Percentiles rank a stretch among this genome's conserved stretches.
Conservation (phyloP, 306 rosid genomes). For the Lablab purpureus region DNA sequence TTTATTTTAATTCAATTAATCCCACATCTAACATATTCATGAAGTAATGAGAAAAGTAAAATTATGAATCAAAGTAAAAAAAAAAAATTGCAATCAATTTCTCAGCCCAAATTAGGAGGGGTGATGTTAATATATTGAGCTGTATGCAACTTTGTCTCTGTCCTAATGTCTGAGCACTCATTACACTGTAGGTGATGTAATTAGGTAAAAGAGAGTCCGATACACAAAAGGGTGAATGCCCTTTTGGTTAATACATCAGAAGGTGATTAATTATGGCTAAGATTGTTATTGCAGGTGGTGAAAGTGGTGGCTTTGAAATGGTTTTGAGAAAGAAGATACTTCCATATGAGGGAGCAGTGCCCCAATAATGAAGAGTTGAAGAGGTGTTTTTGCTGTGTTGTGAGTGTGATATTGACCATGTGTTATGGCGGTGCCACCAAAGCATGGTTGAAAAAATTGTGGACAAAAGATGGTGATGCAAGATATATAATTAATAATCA, state of each 20-base stretch:
- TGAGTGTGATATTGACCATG: constrained; percentile 20
- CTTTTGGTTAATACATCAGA: background rate
- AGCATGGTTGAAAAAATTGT: constrained; percentile 39
- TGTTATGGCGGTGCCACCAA: constrained; percentile 16
- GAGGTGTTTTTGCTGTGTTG: background rate
- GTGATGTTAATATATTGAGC: constrained; percentile 30
- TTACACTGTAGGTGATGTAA: background rate
- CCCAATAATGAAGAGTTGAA: constrained; percentile 4
- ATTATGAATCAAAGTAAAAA: no score
- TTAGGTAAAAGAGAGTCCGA: constrained; percentile 39
- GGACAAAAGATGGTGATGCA: constrained; percentile 38
- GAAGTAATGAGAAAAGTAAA: no score
- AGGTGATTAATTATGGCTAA: background rate
- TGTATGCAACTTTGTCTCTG: constrained; percentile 37
- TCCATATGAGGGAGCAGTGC: constrained; percentile 11
- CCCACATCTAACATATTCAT: no score
- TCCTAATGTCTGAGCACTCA: background rate
- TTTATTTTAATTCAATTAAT: no score
- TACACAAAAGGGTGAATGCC: constrained; percentile 29
- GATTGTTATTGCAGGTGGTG: background rate
- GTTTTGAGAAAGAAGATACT: background rate
- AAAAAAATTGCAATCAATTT: background rate
- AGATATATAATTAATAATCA: background rate
- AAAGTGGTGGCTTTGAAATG: background rate
- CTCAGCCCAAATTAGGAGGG: background rate